Evolutionary conservation across 108 stramenopile genomes (phyloP), one percentile per base, ranked within the genome.

Genomic region (Conticribra guillardii): DNA sequence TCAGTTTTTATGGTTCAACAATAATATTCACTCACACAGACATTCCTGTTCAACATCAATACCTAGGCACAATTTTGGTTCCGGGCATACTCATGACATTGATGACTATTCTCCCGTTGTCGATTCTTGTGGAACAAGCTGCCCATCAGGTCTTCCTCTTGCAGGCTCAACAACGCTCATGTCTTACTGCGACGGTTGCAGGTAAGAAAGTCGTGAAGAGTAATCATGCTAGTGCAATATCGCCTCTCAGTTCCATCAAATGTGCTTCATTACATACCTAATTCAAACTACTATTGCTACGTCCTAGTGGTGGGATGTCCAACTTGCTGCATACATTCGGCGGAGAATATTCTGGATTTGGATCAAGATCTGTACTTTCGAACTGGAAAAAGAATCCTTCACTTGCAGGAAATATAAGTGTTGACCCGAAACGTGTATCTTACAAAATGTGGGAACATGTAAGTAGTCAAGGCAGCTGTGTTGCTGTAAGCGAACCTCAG

Each of bases 181-280:
- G 62, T 63, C 62, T 1, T 63, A 63, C 62, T 63, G 62, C 46
- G 27, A 63, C 44, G 26, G 28, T 30, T 57, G 56, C 37, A 11
- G 11, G 37, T 41, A 41, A 41, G 37, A 41, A 41, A 41, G 5
- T n/a, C n/a, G n/a, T n/a, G n/a, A n/a, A n/a, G n/a, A n/a, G n/a
- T n/a, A n/a, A n/a, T n/a, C n/a, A n/a, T n/a, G n/a, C n/a, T n/a
- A n/a, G n/a, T n/a, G n/a, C n/a, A n/a, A n/a, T n/a, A n/a, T n/a
- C n/a, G n/a, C n/a, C n/a, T n/a, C n/a, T n/a, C n/a, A n/a, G n/a
- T n/a, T n/a, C n/a, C n/a, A n/a, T n/a, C n/a, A n/a, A n/a, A n/a
- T n/a, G n/a, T n/a, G n/a, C n/a, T n/a, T n/a, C n/a, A n/a, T n/a
- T n/a, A n/a, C n/a, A n/a, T n/a, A n/a, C n/a, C n/a, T n/a, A n/a